A percentile compares a stretch with the other conserved stretches of the same genome.
Conservation (phyloP, 306 rosid genomes). For the Gillenia trifoliata region DNA sequence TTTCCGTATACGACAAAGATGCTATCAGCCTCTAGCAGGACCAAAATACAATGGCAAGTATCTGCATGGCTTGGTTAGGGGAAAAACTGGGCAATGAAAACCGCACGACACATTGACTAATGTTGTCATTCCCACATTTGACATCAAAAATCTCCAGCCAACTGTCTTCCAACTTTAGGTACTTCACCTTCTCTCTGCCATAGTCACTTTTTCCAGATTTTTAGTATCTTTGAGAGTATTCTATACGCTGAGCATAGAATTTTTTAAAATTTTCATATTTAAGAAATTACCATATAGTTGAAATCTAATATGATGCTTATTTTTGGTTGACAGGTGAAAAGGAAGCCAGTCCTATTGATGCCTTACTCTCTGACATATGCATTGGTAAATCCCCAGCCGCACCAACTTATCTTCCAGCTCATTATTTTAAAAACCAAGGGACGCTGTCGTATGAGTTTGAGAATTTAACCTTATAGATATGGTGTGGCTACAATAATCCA, state of each 20-base stretch:
- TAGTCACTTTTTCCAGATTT: neutral
- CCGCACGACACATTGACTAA: slow-evolving; percentile 42
- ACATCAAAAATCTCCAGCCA: slow-evolving; percentile 57
- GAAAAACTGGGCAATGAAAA: slow-evolving; percentile 25
- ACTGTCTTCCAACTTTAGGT: slow-evolving; percentile 52
- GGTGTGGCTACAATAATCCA: slow-evolving; percentile 44
- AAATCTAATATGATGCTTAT: neutral
- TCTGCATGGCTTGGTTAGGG: slow-evolving; percentile 22
- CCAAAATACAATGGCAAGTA: slow-evolving; percentile 56
- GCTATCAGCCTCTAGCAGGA: slow-evolving; percentile 11
- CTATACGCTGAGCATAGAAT: no score
- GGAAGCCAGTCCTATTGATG: slow-evolving; percentile 28
- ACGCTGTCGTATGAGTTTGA: slow-evolving; percentile 8
- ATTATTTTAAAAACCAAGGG: slow-evolving; percentile 34
- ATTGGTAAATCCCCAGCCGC: slow-evolving; percentile 55
- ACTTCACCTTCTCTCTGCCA: neutral
- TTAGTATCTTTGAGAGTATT: no score
- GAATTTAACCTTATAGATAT: slow-evolving; percentile 60
- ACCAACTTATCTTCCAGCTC: slow-evolving; percentile 55
- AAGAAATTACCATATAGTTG: neutral
- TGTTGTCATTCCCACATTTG: slow-evolving; percentile 51
- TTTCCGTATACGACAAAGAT: neutral
- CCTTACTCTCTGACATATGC: slow-evolving; percentile 47
- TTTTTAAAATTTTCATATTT: neutral
- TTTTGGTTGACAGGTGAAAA: slow-evolving; percentile 20